Base-by-base conservation (phyloP, 768 basidiomycete species). In the Pleurotus giganteus region DNA sequence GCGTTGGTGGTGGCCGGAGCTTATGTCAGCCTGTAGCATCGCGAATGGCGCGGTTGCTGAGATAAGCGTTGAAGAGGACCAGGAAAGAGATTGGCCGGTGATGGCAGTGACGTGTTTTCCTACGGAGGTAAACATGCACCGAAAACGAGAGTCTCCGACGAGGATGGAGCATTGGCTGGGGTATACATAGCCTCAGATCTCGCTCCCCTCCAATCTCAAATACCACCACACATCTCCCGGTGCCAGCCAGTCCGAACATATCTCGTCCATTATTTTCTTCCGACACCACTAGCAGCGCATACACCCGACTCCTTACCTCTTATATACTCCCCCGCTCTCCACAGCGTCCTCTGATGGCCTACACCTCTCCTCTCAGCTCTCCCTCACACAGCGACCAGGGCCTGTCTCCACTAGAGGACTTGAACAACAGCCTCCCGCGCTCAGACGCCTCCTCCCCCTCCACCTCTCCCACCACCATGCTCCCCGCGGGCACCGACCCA, bases 261-360 rank as follows among this genome's bases (percentile, higher is more conserved):
- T 19, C 39, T 41, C 39, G 39, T 41, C 9, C 12, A 41, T 15
- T 41, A 12, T 12, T 17, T 41, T 7, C 39, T 41, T 17, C 39
- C 39, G 39, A 11, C 39, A 7, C 39, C 19, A 7, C 39, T 12
- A 41, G 11, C n/a, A 9, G 9, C 34, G n/a, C n/a, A 9, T 36
- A 9, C n/a, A 11, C 34, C 34, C 34, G 34, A 2, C n/a, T 19
- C 39, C 39, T 7, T 41, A 7, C 39, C 39, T 41, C 5, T 41
- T 7, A 15, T 17, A 11, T 11, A 13, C 39, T 36, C 34, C 34
- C n/a, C 34, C 34, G 34, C 34, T n/a, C 34, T 2, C 9, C 3
- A n/a, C n/a, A n/a, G n/a, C n/a, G 31, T 24, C 37, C 47, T 53
- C 63, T 59, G 62, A 84, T 85, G 83, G 78, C 81, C 54, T 75